A percentile compares a stretch with the other conserved stretches of the same genome.
phyloP scores from a whole-genome alignment of 208 protist genomes.

The Wallacemonas sp. region DNA sequence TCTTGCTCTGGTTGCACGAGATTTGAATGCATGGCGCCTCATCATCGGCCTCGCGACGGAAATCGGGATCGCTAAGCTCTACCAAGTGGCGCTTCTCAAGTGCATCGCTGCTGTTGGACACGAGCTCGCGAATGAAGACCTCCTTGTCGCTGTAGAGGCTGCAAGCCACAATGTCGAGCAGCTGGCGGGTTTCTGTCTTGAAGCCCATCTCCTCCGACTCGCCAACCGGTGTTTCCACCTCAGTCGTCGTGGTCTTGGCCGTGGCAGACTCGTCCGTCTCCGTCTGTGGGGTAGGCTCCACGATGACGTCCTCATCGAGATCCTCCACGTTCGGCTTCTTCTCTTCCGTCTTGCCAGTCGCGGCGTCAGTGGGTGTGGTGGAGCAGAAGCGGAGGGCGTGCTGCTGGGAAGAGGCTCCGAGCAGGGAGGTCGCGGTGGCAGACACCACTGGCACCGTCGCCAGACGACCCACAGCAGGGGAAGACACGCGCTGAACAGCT shows the following conservation, averaged over 20 bases:
- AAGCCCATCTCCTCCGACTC: conserved; percentile 92
- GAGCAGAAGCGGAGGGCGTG: conserved; percentile 18
- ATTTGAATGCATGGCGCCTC: conserved; percentile 82
- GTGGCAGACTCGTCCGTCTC: conserved; percentile 20
- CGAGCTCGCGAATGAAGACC: conserved; percentile 98
- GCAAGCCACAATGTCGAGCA: conserved; percentile 98
- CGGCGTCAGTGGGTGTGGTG: neutral
- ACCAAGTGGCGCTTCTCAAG: conserved; percentile 95
- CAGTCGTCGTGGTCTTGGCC: conserved; percentile 21
- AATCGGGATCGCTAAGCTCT: conserved; percentile 87
- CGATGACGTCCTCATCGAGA: conserved; percentile 84
- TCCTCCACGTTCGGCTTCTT: conserved; percentile 35
- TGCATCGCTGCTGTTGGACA: conserved; percentile 98
- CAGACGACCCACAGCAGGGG: conserved; percentile 2
- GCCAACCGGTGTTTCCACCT: conserved; percentile 65
- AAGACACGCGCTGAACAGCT: conserved; percentile 10
- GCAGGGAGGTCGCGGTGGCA: neutral
- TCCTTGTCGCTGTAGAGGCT: conserved; percentile 98
- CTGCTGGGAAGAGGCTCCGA: conserved; percentile 13
- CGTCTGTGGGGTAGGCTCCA: conserved; percentile 64
- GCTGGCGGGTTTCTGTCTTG: conserved; percentile 98
- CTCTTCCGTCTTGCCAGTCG: conserved; percentile 13
- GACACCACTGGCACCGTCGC: neutral
- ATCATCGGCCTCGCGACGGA: conserved; percentile 71
- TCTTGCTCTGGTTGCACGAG: conserved; percentile 92